Base-by-base conservation (phyloP, 345 rosid species). In the Heritiera fomes region DNA sequence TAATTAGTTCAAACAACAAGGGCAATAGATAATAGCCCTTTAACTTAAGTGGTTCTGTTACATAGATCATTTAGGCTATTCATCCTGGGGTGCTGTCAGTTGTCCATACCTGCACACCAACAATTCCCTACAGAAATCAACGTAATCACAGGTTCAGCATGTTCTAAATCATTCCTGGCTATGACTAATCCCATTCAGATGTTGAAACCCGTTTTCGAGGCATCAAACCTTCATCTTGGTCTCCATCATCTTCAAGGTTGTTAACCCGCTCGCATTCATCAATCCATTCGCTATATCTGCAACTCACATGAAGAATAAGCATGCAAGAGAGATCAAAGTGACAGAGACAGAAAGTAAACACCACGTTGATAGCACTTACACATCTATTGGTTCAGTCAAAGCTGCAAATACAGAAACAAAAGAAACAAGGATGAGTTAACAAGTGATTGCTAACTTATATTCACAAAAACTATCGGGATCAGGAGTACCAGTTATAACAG, bases 271-370 rank as follows among this genome's bases (percentile, higher is more conserved):
- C 97, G 5, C 99, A 97, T 77, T 97, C 99, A 85, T 97, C 98
- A 0, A 94, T 92, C 99, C 99, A 96, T 81, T 96, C 99, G 1
- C 99, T 94, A 66, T 96, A 96, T 73, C 99, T 95, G 83, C 82
- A 18, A 8, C 14, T 32, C 34, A 4, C n/a, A 41, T 18, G 47
- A 58, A 9, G 8, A n/a, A 65, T 10, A 53, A 53, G 58, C 58
- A 38, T 10, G 14, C 4, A 13, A 64, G 11, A 49, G 52, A 61
- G 45, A 45, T 34, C 38, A 15, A 59, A 12, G 23, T 14, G 55
- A 28, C 58, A 15, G 14, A 28, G 20, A 52, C 13, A n/a, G 43
- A 71, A 43, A 49, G 1, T 32, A 52, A 71, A 46, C 23, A 72
- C 14, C 47, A 63, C 32, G 30, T 12, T 2, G 17, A 28, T 17